Evolutionary conservation across 257 asterid genomes (phyloP).

Genomic region (Solanum neorickii): DNA sequence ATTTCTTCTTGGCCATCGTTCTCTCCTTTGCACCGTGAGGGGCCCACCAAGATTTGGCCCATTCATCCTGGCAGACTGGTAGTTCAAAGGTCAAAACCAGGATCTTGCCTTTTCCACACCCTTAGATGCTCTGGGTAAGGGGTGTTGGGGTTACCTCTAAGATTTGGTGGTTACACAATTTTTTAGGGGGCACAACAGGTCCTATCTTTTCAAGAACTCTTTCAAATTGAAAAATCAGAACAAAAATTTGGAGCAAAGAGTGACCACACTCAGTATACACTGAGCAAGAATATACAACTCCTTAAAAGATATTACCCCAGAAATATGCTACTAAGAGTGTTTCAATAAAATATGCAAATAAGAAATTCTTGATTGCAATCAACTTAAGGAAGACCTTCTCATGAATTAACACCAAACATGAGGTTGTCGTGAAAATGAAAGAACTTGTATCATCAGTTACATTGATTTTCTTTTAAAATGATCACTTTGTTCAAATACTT

Average conservation of each 20-base stretch:
- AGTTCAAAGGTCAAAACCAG: background rate
- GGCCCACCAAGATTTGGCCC: background rate
- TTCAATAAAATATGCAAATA: background rate
- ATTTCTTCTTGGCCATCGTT: background rate
- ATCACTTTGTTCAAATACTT: background rate
- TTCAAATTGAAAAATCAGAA: background rate
- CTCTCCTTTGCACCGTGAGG: background rate
- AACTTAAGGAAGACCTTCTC: background rate
- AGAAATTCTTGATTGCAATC: background rate
- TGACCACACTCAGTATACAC: background rate
- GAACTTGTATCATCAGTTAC: background rate
- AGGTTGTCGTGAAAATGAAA: background rate
- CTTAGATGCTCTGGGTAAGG: background rate
- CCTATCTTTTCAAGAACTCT: background rate
- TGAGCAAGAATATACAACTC: background rate
- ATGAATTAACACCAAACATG: background rate
- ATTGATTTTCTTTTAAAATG: background rate
- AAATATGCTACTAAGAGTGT: background rate
- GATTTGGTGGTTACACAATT: background rate
- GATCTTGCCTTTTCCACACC: background rate
- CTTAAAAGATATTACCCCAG: background rate
- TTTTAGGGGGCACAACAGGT: background rate
- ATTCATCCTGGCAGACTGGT: background rate
- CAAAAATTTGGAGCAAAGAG: background rate
- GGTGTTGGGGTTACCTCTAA: background rate